Base-by-base conservation (phyloP, 2,329 filamentous ascomycete species). In the Diaporthe ampelina region DNA sequence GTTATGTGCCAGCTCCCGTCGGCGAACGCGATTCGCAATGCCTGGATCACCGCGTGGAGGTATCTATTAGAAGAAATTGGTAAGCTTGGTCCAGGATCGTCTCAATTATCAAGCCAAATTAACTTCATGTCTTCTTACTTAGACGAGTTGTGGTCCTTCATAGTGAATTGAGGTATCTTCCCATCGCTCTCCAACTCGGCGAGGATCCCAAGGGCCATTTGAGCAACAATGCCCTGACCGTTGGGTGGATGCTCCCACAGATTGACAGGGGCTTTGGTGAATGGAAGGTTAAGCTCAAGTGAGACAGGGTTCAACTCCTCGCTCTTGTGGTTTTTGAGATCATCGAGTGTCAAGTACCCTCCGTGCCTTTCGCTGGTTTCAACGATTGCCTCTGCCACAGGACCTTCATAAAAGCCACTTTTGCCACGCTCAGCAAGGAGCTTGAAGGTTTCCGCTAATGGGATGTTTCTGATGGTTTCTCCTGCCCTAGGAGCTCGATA, bases 241-340 rank as follows among this genome's bases (percentile, higher is more conserved):
- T 98, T 98, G 1, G 96, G 96, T 35, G 96, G 95, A 80, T 98
- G 95, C 80, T 98, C 96, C 96, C 96, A 98, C 0, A 98, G 86
- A 80, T 97, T 91, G 26, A 97, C 88, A 5, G 90, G 89, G 6
- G 85, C 81, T 59, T 87, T 85, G 3, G 59, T 37, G 10, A 5
- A 21, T 8, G 57, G 43, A 19, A 69, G n/a, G 2, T 58, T 19
- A 1, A 73, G 35, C 8, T 74, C 52, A 13, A 78, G 50, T 2
- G 75, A 59, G 1, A 78, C 56, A 1, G 78, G 75, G 40, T 76
- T 11, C 24, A 76, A 74, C 21, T 70, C 61, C 24, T 73, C 73
- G 89, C 35, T 95, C 91, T 0, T 94, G 81, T 98, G 95, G 74
- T 93, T 87, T 79, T 91, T 89, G 15, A 98, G 84, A 80, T 98